Percentiles rank a stretch among this genome's conserved stretches.
These are phyloP conservation scores for Larix kaempferi DNA, from an alignment of 75 land plant species.

Conservation along the genomic window DNA sequence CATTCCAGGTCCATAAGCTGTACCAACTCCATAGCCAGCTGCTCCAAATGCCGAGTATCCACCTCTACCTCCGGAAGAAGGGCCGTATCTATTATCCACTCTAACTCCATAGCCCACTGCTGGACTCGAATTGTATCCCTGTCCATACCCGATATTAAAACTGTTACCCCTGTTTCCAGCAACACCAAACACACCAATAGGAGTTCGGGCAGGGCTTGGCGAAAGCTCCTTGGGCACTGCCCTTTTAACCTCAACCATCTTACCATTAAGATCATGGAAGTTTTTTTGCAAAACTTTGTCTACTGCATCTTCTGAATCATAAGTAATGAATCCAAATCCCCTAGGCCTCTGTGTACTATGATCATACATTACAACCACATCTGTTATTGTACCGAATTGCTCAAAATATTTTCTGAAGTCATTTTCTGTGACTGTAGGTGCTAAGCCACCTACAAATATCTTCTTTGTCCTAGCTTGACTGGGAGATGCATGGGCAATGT, in stretches of 20 bases:
- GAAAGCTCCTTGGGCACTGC: constrained; percentile 95
- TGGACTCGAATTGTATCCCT: constrained; percentile 37
- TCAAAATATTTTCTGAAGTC: constrained; percentile 95
- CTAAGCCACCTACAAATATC: constrained; percentile 97
- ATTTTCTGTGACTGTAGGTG: constrained; percentile 89
- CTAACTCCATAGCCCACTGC: constrained; percentile 55
- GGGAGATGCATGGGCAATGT: constrained; percentile 53
- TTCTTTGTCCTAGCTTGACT: constrained; percentile 82
- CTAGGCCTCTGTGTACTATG: constrained; percentile 98
- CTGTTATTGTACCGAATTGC: constrained; percentile 94
- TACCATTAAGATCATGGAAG: constrained; percentile 97
- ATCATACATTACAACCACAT: constrained; percentile 99
- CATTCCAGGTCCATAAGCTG: constrained; percentile 49
- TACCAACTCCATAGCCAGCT: constrained; percentile 55
- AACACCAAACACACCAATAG: constrained; percentile 26
- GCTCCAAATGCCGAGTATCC: constrained; percentile 57
- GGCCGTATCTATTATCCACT: constrained; percentile 73
- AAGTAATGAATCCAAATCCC: constrained; percentile 98
- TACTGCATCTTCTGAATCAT: constrained; percentile 95
- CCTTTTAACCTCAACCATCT: constrained; percentile 97
- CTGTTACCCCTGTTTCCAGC: constrained; percentile 40
- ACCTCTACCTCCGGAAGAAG: constrained; percentile 52
- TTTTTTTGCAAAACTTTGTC: constrained; percentile 80
- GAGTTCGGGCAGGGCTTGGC: constrained; percentile 58
- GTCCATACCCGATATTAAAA: constrained; percentile 52